These are phyloP conservation scores for Trichomonas gallinae DNA, from an alignment of 208 protist genomes.

Conservation along the genomic window DNA sequence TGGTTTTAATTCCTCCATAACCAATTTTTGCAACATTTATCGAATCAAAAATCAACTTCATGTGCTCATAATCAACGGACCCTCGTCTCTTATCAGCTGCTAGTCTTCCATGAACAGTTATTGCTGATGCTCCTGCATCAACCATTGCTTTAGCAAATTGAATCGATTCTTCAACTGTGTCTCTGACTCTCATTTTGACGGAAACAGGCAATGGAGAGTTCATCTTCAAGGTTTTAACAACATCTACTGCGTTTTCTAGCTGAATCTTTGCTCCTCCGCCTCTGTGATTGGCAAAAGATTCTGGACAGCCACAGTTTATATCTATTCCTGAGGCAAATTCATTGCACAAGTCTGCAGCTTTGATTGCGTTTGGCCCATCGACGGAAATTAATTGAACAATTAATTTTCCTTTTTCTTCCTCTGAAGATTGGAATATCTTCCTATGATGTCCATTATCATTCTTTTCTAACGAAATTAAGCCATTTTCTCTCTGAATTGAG, in stretches of 20 bases:
- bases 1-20: not conserved
- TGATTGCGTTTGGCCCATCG: not conserved
- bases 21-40: not conserved
- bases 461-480: not conserved
- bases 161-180: not conserved
- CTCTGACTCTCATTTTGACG: not conserved
- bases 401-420: not conserved
- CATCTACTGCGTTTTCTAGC: not conserved
- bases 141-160: constrained; percentile 10
- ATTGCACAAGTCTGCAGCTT: not conserved
- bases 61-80: not conserved
- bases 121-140: not conserved
- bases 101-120: not conserved
- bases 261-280: not conserved
- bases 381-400: not conserved
- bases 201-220: not conserved
- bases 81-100: not conserved
- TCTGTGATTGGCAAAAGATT: not conserved
- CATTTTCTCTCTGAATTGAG: not conserved
- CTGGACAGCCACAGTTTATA: constrained; percentile 1
- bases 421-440: not conserved
- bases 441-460: not conserved
- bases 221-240: not conserved
- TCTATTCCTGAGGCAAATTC: not conserved
- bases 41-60: not conserved